Base-by-base conservation (phyloP, 306 rosid species). In the Trifolium fragiferum region DNA sequence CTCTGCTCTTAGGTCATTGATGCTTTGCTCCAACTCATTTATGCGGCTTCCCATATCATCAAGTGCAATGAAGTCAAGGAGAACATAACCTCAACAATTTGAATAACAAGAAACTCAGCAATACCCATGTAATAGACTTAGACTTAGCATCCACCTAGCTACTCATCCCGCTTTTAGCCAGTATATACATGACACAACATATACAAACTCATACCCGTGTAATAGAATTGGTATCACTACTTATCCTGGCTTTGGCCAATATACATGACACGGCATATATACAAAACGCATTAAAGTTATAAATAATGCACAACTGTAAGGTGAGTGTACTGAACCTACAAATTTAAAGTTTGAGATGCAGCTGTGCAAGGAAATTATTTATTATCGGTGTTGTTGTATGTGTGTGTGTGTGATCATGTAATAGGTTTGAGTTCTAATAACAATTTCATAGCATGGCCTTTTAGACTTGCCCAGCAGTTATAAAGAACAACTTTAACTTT, bases 41-140 rank as follows among this genome's bases (percentile, higher is more conserved):
- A 95, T 95, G 51, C 99, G 96, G 83, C 68, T 69, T 66, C 99
- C 99, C 98, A 95, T 95, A 73, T 95, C 99, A 64, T 95, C 99
- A 40, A 95, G 99, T 95, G 82, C 87, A 86, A 54, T 64, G 70
- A 27, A 43, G 96, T 95, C 76, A 95, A 95, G 88, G 54, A 89
- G 73, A 89, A 78, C 82, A 78, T 20, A 59, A 16, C 20, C 59
- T 51, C 46, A 43, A 13, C 65, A 35, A 65, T 74, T 74, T 21
- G 54, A 66, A 14, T 61, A 72, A n/a, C 41, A 7, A 19, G 8
- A 20, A 80, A 80, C n/a, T 64, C 71, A 18, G 54, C 13, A 77
- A 68, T 38, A 46, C 20, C 35, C 58, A 43, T 46, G 8, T 62
- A 23, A 73, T 16, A 79, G 25, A 79, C 41, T 25, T 16, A 79